Evolutionary conservation across 805 yeast genomes (phyloP).

Genomic region (baker's yeast (Saccharomyces cerevisiae)): DNA sequence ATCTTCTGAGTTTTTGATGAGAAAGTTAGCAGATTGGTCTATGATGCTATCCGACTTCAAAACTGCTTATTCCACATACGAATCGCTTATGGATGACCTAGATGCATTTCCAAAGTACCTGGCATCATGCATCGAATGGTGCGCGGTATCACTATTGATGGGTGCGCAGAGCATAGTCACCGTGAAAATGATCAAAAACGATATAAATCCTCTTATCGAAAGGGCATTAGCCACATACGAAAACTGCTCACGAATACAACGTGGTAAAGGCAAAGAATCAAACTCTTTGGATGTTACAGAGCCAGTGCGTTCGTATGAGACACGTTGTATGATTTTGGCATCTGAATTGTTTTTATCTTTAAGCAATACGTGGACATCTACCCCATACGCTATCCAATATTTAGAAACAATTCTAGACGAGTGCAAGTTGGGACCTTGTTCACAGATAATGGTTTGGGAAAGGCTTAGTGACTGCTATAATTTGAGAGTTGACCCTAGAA

Average conservation of each 20-base stretch:
- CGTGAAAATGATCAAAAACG: slow-evolving; percentile 36
- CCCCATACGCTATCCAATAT: slow-evolving; percentile 37
- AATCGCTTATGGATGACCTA: slow-evolving; percentile 69
- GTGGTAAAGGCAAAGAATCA: slow-evolving; percentile 2
- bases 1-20: slow-evolving; percentile 61
- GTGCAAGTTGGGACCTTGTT: slow-evolving; percentile 38
- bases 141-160: slow-evolving; percentile 62
- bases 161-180: slow-evolving; percentile 39
- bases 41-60: slow-evolving; percentile 85
- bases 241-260: slow-evolving; percentile 31
- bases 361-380: slow-evolving; percentile 36
- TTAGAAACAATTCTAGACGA: slow-evolving; percentile 40
- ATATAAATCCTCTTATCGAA: slow-evolving; percentile 35
- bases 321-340: slow-evolving; percentile 57
- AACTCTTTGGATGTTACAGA: slow-evolving; percentile 26
- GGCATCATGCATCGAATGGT: slow-evolving; percentile 86
- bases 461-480: slow-evolving; percentile 46
- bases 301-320: slow-evolving; percentile 45
- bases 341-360: slow-evolving; percentile 56
- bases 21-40: slow-evolving; percentile 88
- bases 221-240: slow-evolving; percentile 28
- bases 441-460: slow-evolving; percentile 45
- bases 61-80: slow-evolving; percentile 77
- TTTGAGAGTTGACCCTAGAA: slow-evolving; percentile 35
- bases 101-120: slow-evolving; percentile 38